Evolutionary conservation across 495 filamentous ascomycete genomes (phyloP).

Genomic region (Trypethelium eluteriae): DNA sequence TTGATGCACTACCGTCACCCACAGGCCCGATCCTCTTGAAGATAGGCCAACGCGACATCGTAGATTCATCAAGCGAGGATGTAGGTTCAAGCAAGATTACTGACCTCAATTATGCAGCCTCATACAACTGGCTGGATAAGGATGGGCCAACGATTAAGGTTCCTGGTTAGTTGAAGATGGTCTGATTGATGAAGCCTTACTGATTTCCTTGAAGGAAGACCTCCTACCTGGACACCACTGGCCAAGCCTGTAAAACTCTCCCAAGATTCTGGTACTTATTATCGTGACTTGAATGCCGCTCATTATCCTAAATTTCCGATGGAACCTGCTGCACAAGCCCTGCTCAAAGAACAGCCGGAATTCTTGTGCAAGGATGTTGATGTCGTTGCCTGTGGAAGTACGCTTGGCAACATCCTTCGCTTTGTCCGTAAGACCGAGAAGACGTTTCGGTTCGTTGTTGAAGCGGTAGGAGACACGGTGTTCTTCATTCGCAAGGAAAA

Average conservation of each 20-base stretch:
- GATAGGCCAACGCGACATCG: neutral
- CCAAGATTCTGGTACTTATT: conserved; percentile 47
- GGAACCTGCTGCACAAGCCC: conserved; percentile 49
- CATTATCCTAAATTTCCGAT: conserved; percentile 48
- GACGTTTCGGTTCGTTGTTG: conserved; percentile 52
- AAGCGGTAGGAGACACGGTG: conserved; percentile 52
- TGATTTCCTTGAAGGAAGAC: conserved; percentile 41
- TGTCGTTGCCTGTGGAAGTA: conserved; percentile 55
- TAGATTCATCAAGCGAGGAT: neutral
- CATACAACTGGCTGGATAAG: conserved; percentile 49
- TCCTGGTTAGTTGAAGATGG: conserved; percentile 40
- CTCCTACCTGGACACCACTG: conserved; percentile 53
- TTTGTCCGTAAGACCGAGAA: conserved; percentile 44
- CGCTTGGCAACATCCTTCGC: conserved; percentile 49
- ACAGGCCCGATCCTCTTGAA: neutral
- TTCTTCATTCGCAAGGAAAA: conserved; percentile 56
- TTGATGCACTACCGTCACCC: conserved; percentile 1
- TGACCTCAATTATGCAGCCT: conserved; percentile 40
- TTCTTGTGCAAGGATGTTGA: conserved; percentile 43
- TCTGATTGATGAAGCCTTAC: neutral
- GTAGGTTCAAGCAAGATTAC: conserved; percentile 16
- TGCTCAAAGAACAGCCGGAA: conserved; percentile 35
- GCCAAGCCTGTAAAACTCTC: conserved; percentile 33
- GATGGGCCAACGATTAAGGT: conserved; percentile 41
- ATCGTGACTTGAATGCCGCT: conserved; percentile 57